Conservation (phyloP, 768 basidiomycete species). For the Kwoniella pini region DNA sequence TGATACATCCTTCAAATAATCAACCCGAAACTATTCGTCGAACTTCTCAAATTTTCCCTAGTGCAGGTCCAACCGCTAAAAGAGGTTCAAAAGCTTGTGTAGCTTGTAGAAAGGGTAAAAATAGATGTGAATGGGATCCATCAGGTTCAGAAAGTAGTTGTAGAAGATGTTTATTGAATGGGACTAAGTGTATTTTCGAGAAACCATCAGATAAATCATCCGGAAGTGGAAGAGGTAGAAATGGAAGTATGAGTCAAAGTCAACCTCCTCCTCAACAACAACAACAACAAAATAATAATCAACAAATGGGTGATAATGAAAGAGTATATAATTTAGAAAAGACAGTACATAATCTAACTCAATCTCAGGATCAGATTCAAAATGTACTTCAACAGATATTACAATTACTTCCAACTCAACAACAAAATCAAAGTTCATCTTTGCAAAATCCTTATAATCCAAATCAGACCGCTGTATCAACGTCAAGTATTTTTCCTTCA, state of each 20-base stretch:
- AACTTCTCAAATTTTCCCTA: constrained; percentile 5
- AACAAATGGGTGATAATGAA: constrained; percentile 14
- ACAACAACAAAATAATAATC: neutral
- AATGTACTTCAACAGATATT: constrained; percentile 50
- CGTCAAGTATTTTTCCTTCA: constrained; percentile 32
- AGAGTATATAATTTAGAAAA: constrained; percentile 43
- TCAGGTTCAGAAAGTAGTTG: constrained; percentile 26
- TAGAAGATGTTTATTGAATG: constrained; percentile 42
- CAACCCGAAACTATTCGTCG: neutral
- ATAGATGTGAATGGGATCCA: constrained; percentile 50
- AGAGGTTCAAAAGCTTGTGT: constrained; percentile 44
- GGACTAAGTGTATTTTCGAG: constrained; percentile 47
- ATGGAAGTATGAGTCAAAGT: constrained; percentile 16
- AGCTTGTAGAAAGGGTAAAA: constrained; percentile 51
- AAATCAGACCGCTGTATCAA: constrained; percentile 23
- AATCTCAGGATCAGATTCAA: constrained; percentile 50
- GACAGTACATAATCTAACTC: constrained; percentile 42
- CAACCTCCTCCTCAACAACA: neutral
- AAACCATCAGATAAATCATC: constrained; percentile 35
- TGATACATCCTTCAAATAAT: constrained; percentile 1
- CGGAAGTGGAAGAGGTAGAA: constrained; percentile 3
- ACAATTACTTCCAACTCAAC: constrained; percentile 27
- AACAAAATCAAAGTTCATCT: neutral
- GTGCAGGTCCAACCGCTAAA: constrained; percentile 27
- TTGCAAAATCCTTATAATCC: neutral